Evolutionary conservation across 1,139 yeast genomes (phyloP), one percentile per base, ranked within the genome.

Genomic region (Sugiyamaella sp.): DNA sequence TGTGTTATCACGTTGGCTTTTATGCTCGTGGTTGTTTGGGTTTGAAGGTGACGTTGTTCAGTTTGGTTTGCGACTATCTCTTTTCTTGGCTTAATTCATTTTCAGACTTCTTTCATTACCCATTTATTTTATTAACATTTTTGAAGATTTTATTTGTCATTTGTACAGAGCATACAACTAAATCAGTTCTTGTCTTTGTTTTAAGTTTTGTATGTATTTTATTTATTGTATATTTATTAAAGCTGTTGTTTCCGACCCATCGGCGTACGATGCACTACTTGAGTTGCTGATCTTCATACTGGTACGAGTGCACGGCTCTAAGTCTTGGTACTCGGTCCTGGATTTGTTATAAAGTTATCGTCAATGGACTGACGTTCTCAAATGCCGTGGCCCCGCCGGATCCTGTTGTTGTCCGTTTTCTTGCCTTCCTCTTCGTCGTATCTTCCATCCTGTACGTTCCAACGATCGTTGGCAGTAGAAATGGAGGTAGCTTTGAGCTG

Each of bases 161-260:
- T 24, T 43, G 45, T 43, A 29, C 46, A 43, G 46, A 43, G 46
- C 46, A 43, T 43, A 43, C 46, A 33, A 35, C 40, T 44, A 44
- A 25, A 44, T 38, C 40, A 44, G 37, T 38, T 33, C 38, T 22
- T 43, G 37, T 21, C 21, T 14, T 21, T 44, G 20, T 32, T 38
- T 44, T 38, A 44, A 44, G n/a, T 33, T 44, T 44, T 44, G 48
- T 44, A 44, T 44, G 48, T 44, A 44, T 44, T 44, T 44, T 44
- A 44, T 44, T 44, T 44, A 44, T 44, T 44, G 48, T 44, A 44
- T 44, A 44, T 44, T 44, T 44, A 44, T 44, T 44, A 33, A 41
- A 43, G 48, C 35, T 29, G 35, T 29, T 29, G n/a, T n/a, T n/a
- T n/a, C n/a, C n/a, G n/a, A n/a, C n/a, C n/a, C n/a, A n/a, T n/a